Evolutionary conservation across 164 flowering plant species (phyloP), one percentile per base, ranked within the genome.

Genomic region (Houttuynia cordata): DNA sequence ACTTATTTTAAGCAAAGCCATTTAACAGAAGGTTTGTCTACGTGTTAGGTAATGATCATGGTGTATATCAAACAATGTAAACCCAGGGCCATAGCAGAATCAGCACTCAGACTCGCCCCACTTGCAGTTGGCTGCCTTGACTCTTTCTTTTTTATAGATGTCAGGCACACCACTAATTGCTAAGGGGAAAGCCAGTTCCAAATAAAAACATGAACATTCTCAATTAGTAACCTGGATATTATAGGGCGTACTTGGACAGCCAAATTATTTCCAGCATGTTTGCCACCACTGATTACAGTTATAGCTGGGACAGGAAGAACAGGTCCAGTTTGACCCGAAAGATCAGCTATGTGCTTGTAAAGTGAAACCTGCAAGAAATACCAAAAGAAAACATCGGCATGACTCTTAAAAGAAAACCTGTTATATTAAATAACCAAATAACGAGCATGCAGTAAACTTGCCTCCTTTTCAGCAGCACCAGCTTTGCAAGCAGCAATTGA

Each of bases 401-500:
- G 10, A 53, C 45, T 21, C 57, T 23, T 7, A 40, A 7, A 56
- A 52, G 10, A 21, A 58, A 25, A 14, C 49, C 8, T 57, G 13
- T 9, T 10, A 37, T 34, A 18, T 22, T 21, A 8, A 59, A 41
- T 20, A 30, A 61, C 51, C 30, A 21, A n/a, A 24, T 8, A 50
- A 14, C 10, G 1, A 25, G 4, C 30, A 21, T 8, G 52, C 23
- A 63, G 51, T 56, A 64, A 50, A 20, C 72, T 71, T 82, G 70
- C 99, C 91, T 91, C 99, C 64, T 88, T 94, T 75, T 94, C 97
- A 68, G 95, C 91, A 74, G 97, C 99, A 49, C 97, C 97, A 66
- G 99, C 99, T 78, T 81, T 94, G 81, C 99, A 94, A 62, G 96
- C 96, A 74, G 99, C 99, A 68, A 94, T 81, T 62, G 99, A 94